phyloP scores from a whole-genome alignment of 805 yeast genomes.

The Yarrowia sp. region DNA sequence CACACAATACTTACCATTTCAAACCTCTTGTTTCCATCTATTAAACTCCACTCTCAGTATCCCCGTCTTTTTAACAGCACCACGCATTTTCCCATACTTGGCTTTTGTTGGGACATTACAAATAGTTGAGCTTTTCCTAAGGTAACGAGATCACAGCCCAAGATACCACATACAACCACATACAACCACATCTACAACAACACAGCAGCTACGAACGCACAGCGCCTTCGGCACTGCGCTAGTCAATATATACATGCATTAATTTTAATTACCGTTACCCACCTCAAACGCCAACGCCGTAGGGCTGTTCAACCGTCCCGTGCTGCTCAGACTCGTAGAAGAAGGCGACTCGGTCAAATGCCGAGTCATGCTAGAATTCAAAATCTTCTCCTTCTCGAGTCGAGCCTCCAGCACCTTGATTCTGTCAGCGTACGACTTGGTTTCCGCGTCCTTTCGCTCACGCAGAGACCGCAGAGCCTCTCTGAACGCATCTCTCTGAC shows the following conservation, averaged over 20 bases:
- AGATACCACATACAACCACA: no score
- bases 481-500: slow-evolving; percentile 43
- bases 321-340: neutral
- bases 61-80: no score
- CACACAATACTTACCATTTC: no score
- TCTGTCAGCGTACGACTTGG: slow-evolving; percentile 35
- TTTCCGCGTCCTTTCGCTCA: slow-evolving; percentile 43
- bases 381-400: slow-evolving; percentile 34
- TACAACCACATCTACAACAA: no score
- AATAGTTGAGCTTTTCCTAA: no score
- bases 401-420: slow-evolving; percentile 36
- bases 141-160: no score
- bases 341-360: slow-evolving; percentile 18
- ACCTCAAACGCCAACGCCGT: neutral
- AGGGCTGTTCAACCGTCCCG: neutral
- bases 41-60: no score
- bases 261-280: slow-evolving; percentile 10
- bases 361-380: slow-evolving; percentile 13
- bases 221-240: neutral
- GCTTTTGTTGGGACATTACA: no score
- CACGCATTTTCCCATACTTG: no score
- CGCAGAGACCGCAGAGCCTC: slow-evolving; percentile 43
- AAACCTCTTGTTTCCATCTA: no score
- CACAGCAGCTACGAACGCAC: no score
- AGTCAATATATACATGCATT: slow-evolving; percentile 6